phyloP scores from a whole-genome alignment of 768 basidiomycete genomes.

The Tricholoma flavovirens region DNA sequence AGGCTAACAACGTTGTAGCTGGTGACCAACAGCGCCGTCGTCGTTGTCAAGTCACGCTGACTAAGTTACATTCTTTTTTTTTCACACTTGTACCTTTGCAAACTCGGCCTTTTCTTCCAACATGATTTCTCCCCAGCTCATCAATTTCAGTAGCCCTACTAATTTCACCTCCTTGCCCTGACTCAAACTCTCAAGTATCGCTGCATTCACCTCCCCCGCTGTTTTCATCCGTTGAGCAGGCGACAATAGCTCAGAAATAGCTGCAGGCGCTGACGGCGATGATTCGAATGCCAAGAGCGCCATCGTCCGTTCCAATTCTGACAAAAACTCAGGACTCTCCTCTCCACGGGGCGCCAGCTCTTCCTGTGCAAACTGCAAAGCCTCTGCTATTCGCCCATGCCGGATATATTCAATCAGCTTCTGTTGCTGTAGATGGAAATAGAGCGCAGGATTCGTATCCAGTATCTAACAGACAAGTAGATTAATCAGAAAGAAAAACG shows the following conservation, averaged over 20 bases:
- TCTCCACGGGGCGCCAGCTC: slow-evolving; percentile 94
- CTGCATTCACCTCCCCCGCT: slow-evolving; percentile 93
- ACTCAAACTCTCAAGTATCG: slow-evolving; percentile 86
- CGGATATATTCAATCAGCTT: slow-evolving; percentile 94
- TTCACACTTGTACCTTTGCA: slow-evolving; percentile 54
- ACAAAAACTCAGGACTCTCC: slow-evolving; percentile 88
- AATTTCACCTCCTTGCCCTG: slow-evolving; percentile 93
- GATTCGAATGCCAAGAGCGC: slow-evolving; percentile 82
- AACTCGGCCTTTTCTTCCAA: slow-evolving; percentile 75
- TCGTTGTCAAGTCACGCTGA: slow-evolving; percentile 4
- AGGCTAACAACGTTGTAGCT: slow-evolving; percentile 1
- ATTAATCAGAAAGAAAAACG: slow-evolving; percentile 13
- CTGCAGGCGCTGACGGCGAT: slow-evolving; percentile 49
- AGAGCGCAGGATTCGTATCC: slow-evolving; percentile 89
- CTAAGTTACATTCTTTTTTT: background rate
- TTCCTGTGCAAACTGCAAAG: slow-evolving; percentile 85
- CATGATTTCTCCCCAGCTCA: slow-evolving; percentile 84
- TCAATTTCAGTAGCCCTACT: slow-evolving; percentile 71
- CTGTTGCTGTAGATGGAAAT: slow-evolving; percentile 95
- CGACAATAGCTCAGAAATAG: slow-evolving; percentile 75
- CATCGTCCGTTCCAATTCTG: slow-evolving; percentile 93
- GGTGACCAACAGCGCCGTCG: slow-evolving; percentile 1
- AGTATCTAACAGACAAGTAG: slow-evolving; percentile 71
- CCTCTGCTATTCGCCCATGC: slow-evolving; percentile 68
- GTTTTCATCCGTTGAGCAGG: slow-evolving; percentile 89